phyloP scores from a whole-genome alignment of 1,284 basidiomycete species.

The Apiotrichum akiyoshidainum region DNA sequence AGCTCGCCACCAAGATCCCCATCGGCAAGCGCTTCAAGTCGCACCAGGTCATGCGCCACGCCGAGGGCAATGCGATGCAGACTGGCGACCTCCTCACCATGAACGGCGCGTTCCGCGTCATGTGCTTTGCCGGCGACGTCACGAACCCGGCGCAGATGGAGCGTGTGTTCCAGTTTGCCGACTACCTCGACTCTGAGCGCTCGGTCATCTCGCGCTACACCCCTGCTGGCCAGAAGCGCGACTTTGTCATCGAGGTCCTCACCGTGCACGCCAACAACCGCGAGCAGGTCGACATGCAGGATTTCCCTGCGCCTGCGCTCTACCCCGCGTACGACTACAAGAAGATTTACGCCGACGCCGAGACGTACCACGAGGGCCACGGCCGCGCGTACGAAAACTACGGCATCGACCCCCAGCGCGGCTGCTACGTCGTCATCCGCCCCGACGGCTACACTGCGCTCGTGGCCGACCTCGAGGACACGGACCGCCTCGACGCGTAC shows the following conservation, averaged over 20 bases:
- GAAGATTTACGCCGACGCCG: constrained; percentile 38
- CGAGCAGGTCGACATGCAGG: constrained; percentile 19
- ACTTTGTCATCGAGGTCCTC: constrained; percentile 20
- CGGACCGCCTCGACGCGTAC: constrained; percentile 3
- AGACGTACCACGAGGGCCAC: constrained; percentile 36
- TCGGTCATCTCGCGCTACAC: constrained; percentile 38
- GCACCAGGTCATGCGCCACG: constrained; percentile 57
- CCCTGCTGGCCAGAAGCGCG: constrained; percentile 36
- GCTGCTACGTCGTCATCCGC: constrained; percentile 43
- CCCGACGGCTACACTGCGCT: constrained; percentile 40
- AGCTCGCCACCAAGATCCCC: constrained; percentile 39
- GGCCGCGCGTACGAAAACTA: constrained; percentile 45
- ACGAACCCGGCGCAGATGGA: constrained; percentile 50
- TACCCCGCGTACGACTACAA: constrained; percentile 19
- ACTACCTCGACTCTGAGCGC: constrained; percentile 49
- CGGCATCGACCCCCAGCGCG: constrained; percentile 40
- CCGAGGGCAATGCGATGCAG: constrained; percentile 62
- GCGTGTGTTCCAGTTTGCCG: constrained; percentile 54
- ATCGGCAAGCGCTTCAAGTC: constrained; percentile 57
- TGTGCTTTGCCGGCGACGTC: constrained; percentile 64
- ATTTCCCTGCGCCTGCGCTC: constrained; percentile 15
- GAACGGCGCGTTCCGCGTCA: constrained; percentile 67
- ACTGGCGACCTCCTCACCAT: constrained; percentile 67
- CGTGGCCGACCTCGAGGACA: constrained; percentile 21
- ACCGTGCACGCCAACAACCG: constrained; percentile 18